These are phyloP conservation scores for Raphanus hybrid DNA, from an alignment of 441 rosid species.

Conservation along the genomic window DNA sequence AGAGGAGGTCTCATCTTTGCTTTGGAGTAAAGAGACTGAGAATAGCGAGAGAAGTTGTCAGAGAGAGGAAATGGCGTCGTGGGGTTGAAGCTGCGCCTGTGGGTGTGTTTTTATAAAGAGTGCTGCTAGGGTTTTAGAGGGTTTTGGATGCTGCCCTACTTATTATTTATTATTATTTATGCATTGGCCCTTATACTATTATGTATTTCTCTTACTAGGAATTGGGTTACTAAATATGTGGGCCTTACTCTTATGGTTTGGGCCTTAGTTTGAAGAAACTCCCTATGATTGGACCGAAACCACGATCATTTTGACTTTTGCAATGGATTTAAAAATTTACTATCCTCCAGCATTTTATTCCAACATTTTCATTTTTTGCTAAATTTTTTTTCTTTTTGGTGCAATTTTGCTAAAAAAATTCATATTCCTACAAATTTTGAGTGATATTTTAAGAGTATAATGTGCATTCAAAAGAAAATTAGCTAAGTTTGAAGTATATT, in stretches of 20 bases:
- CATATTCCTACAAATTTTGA: too few species aligned
- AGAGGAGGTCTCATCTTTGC: slow-evolving; percentile 47
- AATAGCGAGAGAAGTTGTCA: neutral
- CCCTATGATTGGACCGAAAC: neutral
- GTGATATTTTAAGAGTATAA: too few species aligned
- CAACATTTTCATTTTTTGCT: too few species aligned
- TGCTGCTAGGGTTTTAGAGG: slow-evolving; percentile 39
- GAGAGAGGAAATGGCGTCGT: neutral
- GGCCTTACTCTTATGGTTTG: neutral
- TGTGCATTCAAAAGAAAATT: too few species aligned
- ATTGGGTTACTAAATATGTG: neutral
- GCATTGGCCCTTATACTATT: neutral
- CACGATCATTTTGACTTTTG: neutral
- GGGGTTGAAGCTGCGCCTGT: slow-evolving; percentile 11
- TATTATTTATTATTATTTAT: slow-evolving; percentile 26
- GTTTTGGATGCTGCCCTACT: slow-evolving; percentile 1
- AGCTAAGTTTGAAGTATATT: too few species aligned
- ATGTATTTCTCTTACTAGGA: neutral
- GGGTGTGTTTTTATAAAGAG: slow-evolving; percentile 30
- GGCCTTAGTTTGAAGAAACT: neutral
- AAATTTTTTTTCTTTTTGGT: too few species aligned
- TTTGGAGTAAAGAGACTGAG: neutral
- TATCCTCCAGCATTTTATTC: too few species aligned
- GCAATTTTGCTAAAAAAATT: too few species aligned
- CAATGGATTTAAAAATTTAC: too few species aligned